phyloP scores from a whole-genome alignment of 129 eudicot genomes.

The Tagetes patula region DNA sequence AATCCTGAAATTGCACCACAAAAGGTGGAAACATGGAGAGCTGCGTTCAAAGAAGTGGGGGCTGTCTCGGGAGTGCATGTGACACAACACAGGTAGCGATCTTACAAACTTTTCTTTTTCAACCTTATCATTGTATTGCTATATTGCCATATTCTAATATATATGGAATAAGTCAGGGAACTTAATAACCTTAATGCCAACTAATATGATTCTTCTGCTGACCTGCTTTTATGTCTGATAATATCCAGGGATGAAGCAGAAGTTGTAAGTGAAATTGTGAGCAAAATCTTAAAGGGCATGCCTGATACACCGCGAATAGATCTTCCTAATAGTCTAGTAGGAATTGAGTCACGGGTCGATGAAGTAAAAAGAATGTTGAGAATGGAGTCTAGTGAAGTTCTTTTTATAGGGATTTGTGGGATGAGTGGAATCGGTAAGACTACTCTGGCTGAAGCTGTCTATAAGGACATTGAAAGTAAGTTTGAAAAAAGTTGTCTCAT shows the following conservation, averaged over 20 bases:
- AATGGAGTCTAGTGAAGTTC: constrained; percentile 9
- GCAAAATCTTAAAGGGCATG: not conserved
- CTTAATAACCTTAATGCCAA: not conserved
- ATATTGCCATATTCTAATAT: too few species aligned
- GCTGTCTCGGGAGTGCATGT: not conserved
- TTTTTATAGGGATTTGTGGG: constrained; percentile 21
- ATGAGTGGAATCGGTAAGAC: constrained; percentile 30
- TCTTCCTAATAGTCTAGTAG: not conserved
- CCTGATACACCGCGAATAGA: not conserved
- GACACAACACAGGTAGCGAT: not conserved
- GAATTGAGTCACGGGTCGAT: not conserved
- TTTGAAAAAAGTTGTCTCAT: not conserved
- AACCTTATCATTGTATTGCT: too few species aligned
- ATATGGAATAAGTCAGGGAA: too few species aligned
- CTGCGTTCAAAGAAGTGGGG: not conserved
- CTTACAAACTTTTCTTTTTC: too few species aligned
- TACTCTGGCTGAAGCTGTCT: constrained; percentile 18
- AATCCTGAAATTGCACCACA: not conserved
- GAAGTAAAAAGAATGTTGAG: not conserved
- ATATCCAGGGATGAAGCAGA: constrained; percentile 1
- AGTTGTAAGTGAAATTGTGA: not conserved
- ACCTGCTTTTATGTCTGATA: not conserved
- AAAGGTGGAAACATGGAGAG: not conserved
- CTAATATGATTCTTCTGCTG: not conserved
- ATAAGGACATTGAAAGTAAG: not conserved